Base-by-base conservation (phyloP, 2,329 filamentous ascomycete species). In the Alternaria postmessia region DNA sequence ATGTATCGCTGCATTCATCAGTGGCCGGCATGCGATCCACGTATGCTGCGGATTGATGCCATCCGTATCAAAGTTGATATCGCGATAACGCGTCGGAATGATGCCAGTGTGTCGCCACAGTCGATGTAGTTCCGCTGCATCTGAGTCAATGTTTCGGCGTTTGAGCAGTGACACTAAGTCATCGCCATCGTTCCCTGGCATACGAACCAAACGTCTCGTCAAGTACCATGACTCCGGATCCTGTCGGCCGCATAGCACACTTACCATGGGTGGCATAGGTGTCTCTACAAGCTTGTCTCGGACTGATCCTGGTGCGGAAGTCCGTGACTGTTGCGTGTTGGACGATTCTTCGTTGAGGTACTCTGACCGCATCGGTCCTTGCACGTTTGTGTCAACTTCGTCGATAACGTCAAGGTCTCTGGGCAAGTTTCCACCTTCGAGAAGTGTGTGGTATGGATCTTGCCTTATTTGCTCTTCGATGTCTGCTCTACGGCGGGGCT, bases 1-100 rank as follows among this genome's bases (percentile, higher is more conserved):
- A 3, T 67, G 46, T 9, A 64, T 67, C 16, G 66, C 62, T 5
- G 66, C 61, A 7, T 68, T 70, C 3, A 71, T 49, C 5, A 71
- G 22, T 0, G 62, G 56, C 64, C 58, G 67, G 36, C 47, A 65
- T 4, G 48, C 44, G 24, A 44, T 49, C 65, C 66, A 71, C 0
- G 59, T 54, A 14, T 54, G 58, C 5, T 46, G 53, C 11, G 56
- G 46, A 3, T 61, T 7, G 1, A n/a, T 18, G 22, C 59, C 44
- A 26, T 32, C 24, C 2, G 44, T 2, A 8, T 43, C 24, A 22
- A 22, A 38, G 24, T 42, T 47, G 12, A 43, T 28, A 3, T 47
- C 41, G 22, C 53, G 46, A 11, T 48, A 36, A 9, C 48, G 34
- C 14, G 43, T 30, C 0, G 49, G 18, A 3, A 66, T 52, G 7